These are phyloP conservation scores for Ehretia macrophylla DNA, from an alignment of 257 asterid genomes.

Conservation along the genomic window DNA sequence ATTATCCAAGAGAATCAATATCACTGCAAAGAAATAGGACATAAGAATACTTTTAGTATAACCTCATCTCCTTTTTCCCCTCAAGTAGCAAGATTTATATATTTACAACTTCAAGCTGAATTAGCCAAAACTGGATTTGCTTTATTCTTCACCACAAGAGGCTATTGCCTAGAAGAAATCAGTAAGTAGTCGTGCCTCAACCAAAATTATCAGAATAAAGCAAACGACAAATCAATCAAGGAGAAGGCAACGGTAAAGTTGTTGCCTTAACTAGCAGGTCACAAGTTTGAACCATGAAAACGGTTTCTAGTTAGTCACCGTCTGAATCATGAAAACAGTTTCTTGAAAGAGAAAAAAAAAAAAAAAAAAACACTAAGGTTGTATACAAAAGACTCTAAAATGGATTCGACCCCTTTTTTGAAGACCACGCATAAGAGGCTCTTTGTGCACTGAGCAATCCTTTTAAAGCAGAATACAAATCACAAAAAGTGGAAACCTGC, in stretches of 20 bases:
- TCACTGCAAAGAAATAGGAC: not conserved
- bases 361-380: too few relatives aligned
- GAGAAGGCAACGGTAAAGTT: not conserved
- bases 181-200: not conserved
- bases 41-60: not conserved
- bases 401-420: too few relatives aligned
- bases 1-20: not conserved
- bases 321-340: too few relatives aligned
- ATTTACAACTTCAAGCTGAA: not conserved
- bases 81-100: not conserved
- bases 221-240: too few relatives aligned
- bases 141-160: not conserved
- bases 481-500: not conserved
- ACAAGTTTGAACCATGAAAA: not conserved
- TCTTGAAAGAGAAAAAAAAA: too few relatives aligned
- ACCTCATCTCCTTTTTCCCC: not conserved
- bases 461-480: not conserved
- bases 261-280: too few relatives aligned
- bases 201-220: too few relatives aligned
- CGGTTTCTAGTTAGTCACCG: too few relatives aligned
- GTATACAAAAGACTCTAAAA: too few relatives aligned
- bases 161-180: not conserved
- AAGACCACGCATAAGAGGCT: too few relatives aligned
- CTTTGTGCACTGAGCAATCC: not conserved
- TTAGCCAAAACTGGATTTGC: not conserved